Conservation (phyloP, 2,329 filamentous ascomycete genomes). For the Immersiporthe knoxdaviesiana region DNA sequence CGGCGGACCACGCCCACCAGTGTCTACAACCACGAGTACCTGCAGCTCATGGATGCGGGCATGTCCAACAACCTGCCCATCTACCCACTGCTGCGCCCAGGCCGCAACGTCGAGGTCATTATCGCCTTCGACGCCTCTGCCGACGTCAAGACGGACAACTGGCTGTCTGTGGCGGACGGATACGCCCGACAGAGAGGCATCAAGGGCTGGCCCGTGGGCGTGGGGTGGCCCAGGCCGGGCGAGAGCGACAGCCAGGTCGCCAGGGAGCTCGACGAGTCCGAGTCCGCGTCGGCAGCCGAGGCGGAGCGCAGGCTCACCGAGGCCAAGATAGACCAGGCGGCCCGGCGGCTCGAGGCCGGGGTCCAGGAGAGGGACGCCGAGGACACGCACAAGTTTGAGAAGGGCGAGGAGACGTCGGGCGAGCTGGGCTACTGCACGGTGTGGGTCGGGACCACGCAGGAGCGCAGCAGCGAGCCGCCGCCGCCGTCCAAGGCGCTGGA, state of each 20-base stretch:
- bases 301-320: constrained; percentile 66
- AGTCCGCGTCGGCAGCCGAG: constrained; percentile 62
- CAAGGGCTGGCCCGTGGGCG: constrained; percentile 91
- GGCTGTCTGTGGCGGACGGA: constrained; percentile 91
- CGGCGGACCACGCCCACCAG: constrained; percentile 78
- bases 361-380: constrained; percentile 33
- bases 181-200: constrained; percentile 89
- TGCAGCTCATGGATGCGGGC: constrained; percentile 92
- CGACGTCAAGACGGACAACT: constrained; percentile 92
- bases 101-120: constrained; percentile 84
- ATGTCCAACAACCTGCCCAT: constrained; percentile 99
- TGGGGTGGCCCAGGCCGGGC: constrained; percentile 80
- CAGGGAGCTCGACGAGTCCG: constrained; percentile 68
- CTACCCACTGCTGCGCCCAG: constrained; percentile 88
- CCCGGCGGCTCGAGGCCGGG: constrained; percentile 39
- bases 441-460: constrained; percentile 86
- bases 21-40: constrained; percentile 70
- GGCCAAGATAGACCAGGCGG: constrained; percentile 55
- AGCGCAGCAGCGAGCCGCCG: constrained; percentile 62
- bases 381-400: constrained; percentile 39
- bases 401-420: constrained; percentile 50
- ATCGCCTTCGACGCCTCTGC: constrained; percentile 94
- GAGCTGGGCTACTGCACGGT: constrained; percentile 90
- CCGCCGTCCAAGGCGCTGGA: constrained; percentile 56
- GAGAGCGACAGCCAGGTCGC: constrained; percentile 63